Evolutionary conservation across 306 rosid species (phyloP).

Genomic region (Acmispon strigosus): DNA sequence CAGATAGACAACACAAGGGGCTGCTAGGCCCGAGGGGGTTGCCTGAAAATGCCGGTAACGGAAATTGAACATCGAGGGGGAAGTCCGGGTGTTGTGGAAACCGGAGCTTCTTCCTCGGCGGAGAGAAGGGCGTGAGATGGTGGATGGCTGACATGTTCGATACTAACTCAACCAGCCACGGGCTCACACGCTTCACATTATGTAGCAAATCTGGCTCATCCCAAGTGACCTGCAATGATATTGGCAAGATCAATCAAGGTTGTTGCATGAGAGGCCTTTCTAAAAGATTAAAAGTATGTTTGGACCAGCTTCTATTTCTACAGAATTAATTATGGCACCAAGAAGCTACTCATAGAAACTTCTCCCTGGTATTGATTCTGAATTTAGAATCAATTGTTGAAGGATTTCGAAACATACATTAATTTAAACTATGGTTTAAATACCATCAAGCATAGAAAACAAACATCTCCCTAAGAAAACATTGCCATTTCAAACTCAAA

Average conservation of each 20-base stretch:
- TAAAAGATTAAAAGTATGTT: background rate
- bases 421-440: background rate
- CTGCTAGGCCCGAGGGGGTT: conserved; percentile 69
- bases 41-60: conserved; percentile 59
- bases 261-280: background rate
- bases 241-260: background rate
- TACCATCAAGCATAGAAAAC: background rate
- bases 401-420: too few relatives aligned
- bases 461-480: background rate
- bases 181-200: conserved; percentile 93
- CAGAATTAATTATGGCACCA: too few relatives aligned
- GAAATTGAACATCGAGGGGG: conserved; percentile 55
- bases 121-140: conserved; percentile 61
- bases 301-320: too few relatives aligned
- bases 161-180: conserved; percentile 90
- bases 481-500: background rate
- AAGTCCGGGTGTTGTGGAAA: conserved; percentile 58
- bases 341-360: too few relatives aligned
- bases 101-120: conserved; percentile 84
- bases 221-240: conserved; percentile 71
- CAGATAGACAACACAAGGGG: conserved; percentile 75
- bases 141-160: conserved; percentile 63
- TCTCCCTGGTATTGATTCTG: too few relatives aligned
- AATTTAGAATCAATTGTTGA: too few relatives aligned
- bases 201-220: conserved; percentile 98